Conservation (phyloP, 331 rosid species). For the Spiraea crenata region DNA sequence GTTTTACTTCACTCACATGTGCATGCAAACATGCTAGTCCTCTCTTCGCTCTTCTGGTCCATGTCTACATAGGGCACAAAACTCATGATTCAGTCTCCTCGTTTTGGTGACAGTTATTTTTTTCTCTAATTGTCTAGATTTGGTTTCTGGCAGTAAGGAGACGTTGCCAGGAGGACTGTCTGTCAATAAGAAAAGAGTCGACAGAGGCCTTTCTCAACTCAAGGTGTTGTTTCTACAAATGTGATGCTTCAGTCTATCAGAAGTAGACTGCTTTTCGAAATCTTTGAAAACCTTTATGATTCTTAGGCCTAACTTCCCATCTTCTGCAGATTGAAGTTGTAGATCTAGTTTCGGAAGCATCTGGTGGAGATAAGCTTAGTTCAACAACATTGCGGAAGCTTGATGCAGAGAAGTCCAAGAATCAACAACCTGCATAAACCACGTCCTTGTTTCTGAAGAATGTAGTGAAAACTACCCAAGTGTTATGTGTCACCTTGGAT, state of each 20-base stretch:
- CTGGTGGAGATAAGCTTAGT: conserved; percentile 71
- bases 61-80: background rate
- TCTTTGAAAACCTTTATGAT: background rate
- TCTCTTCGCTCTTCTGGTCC: background rate
- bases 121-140: conserved; percentile 23
- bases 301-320: conserved; percentile 16
- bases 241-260: background rate
- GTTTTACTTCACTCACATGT: background rate
- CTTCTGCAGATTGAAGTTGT: conserved; percentile 91
- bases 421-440: conserved; percentile 15
- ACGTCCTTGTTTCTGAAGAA: background rate
- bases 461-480: conserved; percentile 5
- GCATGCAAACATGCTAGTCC: background rate
- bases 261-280: background rate
- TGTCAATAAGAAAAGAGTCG: conserved; percentile 80
- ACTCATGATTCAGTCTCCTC: background rate
- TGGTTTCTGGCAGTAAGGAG: conserved; percentile 69
- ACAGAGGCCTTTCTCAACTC: conserved; percentile 65
- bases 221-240: conserved; percentile 46
- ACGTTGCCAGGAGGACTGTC: conserved; percentile 89
- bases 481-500: background rate
- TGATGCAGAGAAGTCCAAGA: conserved; percentile 64
- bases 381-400: conserved; percentile 67
- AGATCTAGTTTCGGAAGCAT: conserved; percentile 63
- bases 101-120: background rate